Conservation (phyloP, 2,329 filamentous ascomycete species). For the Sporothrix protearum region DNA sequence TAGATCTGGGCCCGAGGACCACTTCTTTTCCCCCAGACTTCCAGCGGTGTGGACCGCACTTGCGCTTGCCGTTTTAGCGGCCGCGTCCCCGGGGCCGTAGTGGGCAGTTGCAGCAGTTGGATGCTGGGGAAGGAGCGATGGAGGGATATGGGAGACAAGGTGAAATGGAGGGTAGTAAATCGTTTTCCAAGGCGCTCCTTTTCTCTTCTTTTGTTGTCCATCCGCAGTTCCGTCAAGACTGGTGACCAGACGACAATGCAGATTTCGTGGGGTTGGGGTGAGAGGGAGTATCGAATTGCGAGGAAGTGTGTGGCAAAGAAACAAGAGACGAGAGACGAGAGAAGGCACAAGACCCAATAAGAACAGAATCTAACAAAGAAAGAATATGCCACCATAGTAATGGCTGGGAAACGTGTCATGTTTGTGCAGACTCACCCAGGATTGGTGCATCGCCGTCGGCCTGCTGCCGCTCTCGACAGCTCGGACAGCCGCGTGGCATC, state of each 20-base stretch:
- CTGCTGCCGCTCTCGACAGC: slow-evolving; percentile 13
- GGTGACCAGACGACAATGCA: not conserved
- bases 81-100: not conserved
- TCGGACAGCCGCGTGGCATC: slow-evolving; percentile 19
- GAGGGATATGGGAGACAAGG: not conserved
- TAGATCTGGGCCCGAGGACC: not conserved
- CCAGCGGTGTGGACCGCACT: not conserved
- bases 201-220: not conserved
- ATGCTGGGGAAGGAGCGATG: not conserved
- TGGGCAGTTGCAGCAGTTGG: not conserved
- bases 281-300: no score
- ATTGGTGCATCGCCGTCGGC: not conserved
- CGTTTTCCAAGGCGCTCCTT: not conserved
- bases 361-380: not conserved
- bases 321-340: not conserved
- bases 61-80: slow-evolving; percentile 12
- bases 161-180: not conserved
- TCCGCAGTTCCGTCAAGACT: not conserved
- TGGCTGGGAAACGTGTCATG: no score
- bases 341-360: not conserved
- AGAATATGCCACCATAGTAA: not conserved
- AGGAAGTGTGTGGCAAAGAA: no score
- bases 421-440: slow-evolving; percentile 10
- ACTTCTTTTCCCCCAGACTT: slow-evolving; percentile 1
- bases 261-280: not conserved